Conservation (phyloP, 176 grass and related monocot genomes). For the Eleusine indica region DNA sequence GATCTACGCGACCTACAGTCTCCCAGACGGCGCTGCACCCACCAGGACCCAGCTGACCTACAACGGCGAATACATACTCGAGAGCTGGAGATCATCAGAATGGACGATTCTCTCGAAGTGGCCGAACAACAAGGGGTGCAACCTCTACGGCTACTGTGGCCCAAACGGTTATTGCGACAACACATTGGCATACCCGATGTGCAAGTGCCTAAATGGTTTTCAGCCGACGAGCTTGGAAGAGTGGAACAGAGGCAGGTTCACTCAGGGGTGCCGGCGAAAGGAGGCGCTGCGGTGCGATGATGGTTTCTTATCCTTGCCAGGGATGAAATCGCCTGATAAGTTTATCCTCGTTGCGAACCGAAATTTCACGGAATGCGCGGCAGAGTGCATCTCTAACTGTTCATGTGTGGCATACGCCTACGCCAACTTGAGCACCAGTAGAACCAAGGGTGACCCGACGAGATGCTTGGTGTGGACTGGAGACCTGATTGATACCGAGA, state of each 20-base stretch:
- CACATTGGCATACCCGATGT: background rate
- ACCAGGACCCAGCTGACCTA: slow-evolving; percentile 3
- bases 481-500: slow-evolving; percentile 40
- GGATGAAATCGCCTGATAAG: slow-evolving; percentile 40
- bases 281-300: slow-evolving; percentile 16
- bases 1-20: background rate
- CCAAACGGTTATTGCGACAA: slow-evolving; percentile 38
- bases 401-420: slow-evolving; percentile 56
- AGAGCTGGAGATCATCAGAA: background rate
- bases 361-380: slow-evolving; percentile 19
- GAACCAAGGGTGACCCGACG: background rate
- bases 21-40: background rate
- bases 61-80: background rate
- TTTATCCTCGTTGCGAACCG: slow-evolving; percentile 18
- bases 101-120: background rate
- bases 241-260: background rate
- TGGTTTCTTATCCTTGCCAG: slow-evolving; percentile 31
- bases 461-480: slow-evolving; percentile 50
- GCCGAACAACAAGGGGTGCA: background rate
- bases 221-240: background rate
- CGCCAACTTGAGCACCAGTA: slow-evolving; percentile 18
- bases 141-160: slow-evolving; percentile 31
- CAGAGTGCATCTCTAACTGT: slow-evolving; percentile 42
- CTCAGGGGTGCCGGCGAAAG: slow-evolving; percentile 42
- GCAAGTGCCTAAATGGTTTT: slow-evolving; percentile 46